Conservation (phyloP, 331 rosid species). For the Malus hybrid region DNA sequence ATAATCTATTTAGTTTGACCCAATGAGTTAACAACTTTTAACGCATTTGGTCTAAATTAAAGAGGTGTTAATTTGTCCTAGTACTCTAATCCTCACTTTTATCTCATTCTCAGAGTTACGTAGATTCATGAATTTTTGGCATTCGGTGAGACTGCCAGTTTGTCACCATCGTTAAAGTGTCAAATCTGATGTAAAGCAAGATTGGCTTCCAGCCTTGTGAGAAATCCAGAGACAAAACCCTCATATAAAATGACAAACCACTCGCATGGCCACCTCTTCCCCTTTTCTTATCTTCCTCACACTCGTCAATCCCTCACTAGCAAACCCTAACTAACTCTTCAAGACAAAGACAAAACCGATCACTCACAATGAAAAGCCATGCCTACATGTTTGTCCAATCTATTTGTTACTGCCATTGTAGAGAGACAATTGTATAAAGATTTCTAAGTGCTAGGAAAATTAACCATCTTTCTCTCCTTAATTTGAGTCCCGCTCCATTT, state of each 20-base stretch:
- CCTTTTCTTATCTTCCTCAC: not conserved
- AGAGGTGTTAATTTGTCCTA: no score
- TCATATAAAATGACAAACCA: not conserved
- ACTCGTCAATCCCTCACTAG: not conserved
- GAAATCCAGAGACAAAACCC: not conserved
- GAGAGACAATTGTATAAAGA: no score
- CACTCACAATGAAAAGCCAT: not conserved
- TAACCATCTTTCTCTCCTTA: not conserved
- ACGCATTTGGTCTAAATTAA: no score
- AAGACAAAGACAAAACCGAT: not conserved
- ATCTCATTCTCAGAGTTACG: not conserved
- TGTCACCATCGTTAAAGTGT: not conserved
- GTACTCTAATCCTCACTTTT: no score
- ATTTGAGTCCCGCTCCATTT: not conserved
- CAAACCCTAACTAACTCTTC: slow-evolving; percentile 13
- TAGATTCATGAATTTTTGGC: not conserved
- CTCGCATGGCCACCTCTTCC: not conserved
- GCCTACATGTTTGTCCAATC: not conserved
- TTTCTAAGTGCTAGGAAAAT: not conserved
- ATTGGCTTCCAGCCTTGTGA: not conserved
- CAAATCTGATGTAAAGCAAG: not conserved
- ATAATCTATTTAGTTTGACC: no score
- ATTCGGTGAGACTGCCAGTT: not conserved
- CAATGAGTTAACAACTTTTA: no score
- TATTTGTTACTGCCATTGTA: no score